A percentile compares a stretch with the other conserved stretches of the same genome.
Evolutionary conservation across 345 rosid species (phyloP).

Genomic region (Corymbia maculata): DNA sequence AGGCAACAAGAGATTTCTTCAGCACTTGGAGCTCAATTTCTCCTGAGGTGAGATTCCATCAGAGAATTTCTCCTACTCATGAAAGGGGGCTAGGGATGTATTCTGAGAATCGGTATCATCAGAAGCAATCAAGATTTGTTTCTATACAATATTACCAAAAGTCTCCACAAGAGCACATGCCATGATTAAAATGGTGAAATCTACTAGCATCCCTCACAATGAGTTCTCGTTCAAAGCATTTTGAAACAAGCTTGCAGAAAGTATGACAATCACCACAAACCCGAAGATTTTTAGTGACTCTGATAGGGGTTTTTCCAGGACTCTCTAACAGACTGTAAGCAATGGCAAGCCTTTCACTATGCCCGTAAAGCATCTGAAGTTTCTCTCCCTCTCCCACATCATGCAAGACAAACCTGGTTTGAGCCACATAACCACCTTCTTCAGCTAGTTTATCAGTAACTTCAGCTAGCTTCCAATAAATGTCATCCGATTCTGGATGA

Average conservation of each 20-base stretch:
- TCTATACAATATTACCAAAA: slow-evolving; percentile 35
- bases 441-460: slow-evolving; percentile 40
- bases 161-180: slow-evolving; percentile 80
- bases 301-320: slow-evolving; percentile 28
- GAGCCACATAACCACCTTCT: slow-evolving; percentile 61
- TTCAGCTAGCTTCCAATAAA: slow-evolving; percentile 40
- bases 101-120: background rate
- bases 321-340: slow-evolving; percentile 54
- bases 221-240: slow-evolving; percentile 35
- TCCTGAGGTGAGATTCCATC: background rate
- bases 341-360: slow-evolving; percentile 81
- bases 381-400: slow-evolving; percentile 59
- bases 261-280: slow-evolving; percentile 78
- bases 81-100: background rate
- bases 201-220: slow-evolving; percentile 79
- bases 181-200: slow-evolving; percentile 77
- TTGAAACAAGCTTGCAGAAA: slow-evolving; percentile 72
- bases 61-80: background rate
- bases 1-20: background rate
- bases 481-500: slow-evolving; percentile 52
- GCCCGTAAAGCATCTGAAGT: slow-evolving; percentile 57
- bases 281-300: slow-evolving; percentile 69
- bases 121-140: background rate
- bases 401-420: slow-evolving; percentile 59
- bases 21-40: background rate